These are phyloP conservation scores for Fusarium acutatum DNA, from an alignment of 2,329 filamentous ascomycete genomes.

Conservation along the genomic window DNA sequence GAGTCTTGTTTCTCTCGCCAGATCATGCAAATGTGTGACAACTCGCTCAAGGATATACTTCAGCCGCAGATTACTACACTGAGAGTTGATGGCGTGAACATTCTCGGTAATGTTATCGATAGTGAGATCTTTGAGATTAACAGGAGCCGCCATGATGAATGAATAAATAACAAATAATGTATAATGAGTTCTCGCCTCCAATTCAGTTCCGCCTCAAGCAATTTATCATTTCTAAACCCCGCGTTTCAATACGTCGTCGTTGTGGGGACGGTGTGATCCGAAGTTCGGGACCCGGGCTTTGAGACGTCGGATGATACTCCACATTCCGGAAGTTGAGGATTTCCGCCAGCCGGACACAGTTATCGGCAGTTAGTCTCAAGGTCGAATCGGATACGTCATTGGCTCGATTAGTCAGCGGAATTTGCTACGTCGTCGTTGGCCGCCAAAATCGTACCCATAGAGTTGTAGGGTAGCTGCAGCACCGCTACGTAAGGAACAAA, in stretches of 20 bases:
- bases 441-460: neutral
- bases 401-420: neutral
- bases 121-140: constrained; percentile 61
- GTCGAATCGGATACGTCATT: neutral
- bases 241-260: neutral
- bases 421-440: neutral
- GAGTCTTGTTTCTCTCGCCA: constrained; percentile 77
- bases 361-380: neutral
- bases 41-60: constrained; percentile 75
- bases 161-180: neutral
- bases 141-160: constrained; percentile 3
- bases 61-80: constrained; percentile 66
- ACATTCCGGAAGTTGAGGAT: neutral
- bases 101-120: constrained; percentile 81
- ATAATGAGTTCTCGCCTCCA: neutral
- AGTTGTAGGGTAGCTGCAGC: neutral
- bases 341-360: neutral
- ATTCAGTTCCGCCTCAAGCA: neutral
- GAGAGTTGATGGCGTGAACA: constrained; percentile 74
- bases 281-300: neutral
- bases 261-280: neutral
- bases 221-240: neutral
- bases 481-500: neutral
- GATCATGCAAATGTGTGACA: constrained; percentile 78
- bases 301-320: neutral